These are phyloP conservation scores for Phyllosticta citrichinensis DNA, from an alignment of 2,329 filamentous ascomycete species.

Conservation along the genomic window DNA sequence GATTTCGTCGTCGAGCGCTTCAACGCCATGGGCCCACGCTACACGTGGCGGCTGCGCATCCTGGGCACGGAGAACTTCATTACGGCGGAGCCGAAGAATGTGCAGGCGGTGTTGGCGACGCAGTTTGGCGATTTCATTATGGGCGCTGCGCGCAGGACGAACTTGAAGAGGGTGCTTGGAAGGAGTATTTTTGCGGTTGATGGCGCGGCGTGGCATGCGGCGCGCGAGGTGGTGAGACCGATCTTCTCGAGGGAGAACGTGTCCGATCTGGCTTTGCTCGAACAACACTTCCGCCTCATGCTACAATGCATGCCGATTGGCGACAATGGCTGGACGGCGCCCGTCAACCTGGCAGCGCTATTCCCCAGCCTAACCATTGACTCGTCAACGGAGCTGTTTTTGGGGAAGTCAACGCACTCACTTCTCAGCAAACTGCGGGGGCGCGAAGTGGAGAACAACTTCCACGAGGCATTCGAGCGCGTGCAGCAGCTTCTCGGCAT, in stretches of 20 bases:
- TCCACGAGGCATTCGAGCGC: not conserved
- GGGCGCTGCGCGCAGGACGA: constrained; percentile 21
- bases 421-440: constrained; percentile 17
- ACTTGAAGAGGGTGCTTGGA: constrained; percentile 33
- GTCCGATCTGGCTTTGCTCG: constrained; percentile 47
- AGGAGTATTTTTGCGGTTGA: constrained; percentile 38
- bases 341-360: constrained; percentile 29
- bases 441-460: not conserved
- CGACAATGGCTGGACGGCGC: constrained; percentile 34
- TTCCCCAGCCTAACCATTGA: constrained; percentile 41
- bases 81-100: constrained; percentile 38
- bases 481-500: constrained; percentile 1
- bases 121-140: constrained; percentile 39
- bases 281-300: constrained; percentile 47
- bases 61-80: constrained; percentile 32
- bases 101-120: constrained; percentile 36
- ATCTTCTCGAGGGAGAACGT: constrained; percentile 45
- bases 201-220: constrained; percentile 30
- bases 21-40: not conserved
- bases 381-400: constrained; percentile 39
- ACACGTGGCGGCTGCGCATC: constrained; percentile 17
- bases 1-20: not conserved
- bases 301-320: constrained; percentile 33
- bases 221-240: constrained; percentile 40
- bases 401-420: constrained; percentile 29